A percentile compares a stretch with the other conserved stretches of the same genome.
phyloP scores from a whole-genome alignment of 164 flowering plant genomes.

The Pachysandra terminalis region DNA sequence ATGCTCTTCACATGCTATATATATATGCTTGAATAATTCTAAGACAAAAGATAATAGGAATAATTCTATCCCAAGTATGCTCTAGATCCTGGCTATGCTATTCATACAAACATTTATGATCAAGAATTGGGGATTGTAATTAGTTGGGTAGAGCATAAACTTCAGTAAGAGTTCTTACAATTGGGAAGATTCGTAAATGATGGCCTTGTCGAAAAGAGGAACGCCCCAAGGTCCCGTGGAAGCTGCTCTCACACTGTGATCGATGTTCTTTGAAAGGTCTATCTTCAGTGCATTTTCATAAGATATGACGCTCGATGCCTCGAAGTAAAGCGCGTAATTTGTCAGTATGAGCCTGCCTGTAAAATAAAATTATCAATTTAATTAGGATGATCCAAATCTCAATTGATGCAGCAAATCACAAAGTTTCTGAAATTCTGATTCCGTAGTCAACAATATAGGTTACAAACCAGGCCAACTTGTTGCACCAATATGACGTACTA shows the following conservation, averaged over 20 bases:
- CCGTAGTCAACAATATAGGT: neutral
- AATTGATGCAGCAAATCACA: neutral
- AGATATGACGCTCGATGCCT: slow-evolving; percentile 63
- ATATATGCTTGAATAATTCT: no score
- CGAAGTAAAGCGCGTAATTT: slow-evolving; percentile 91
- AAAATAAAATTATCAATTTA: slow-evolving; percentile 14
- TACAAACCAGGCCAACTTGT: slow-evolving; percentile 89
- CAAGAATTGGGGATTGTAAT: no score
- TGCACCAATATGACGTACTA: slow-evolving; percentile 83
- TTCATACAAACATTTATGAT: no score
- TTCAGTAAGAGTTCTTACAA: slow-evolving; percentile 63
- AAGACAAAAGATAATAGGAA: no score
- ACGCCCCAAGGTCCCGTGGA: slow-evolving; percentile 99
- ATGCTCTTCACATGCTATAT: no score
- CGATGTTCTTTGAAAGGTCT: slow-evolving; percentile 58
- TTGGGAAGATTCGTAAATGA: slow-evolving; percentile 63
- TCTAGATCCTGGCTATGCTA: no score
- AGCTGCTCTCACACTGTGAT: slow-evolving; percentile 54
- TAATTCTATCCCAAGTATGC: no score
- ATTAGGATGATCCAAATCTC: slow-evolving; percentile 1
- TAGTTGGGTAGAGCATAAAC: no score
- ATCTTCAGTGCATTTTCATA: slow-evolving; percentile 82
- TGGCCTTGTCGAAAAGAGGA: slow-evolving; percentile 88
- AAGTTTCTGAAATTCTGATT: neutral
- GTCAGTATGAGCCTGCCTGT: slow-evolving; percentile 87